Conservation (phyloP, 2,329 filamentous ascomycete species). For the Westerdykella ornata region DNA sequence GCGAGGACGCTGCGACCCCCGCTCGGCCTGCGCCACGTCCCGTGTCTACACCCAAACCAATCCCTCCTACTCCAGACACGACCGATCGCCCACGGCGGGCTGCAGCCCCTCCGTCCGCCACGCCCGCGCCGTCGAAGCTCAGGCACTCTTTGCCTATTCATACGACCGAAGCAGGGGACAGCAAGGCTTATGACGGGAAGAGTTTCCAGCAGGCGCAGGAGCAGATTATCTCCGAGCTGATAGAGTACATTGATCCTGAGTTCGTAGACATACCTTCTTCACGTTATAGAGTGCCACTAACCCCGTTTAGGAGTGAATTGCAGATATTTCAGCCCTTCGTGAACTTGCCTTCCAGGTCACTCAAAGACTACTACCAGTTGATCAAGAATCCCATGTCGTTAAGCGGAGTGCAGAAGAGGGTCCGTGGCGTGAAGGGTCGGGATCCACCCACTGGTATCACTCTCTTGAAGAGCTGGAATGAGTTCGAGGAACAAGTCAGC, state of each 20-base stretch:
- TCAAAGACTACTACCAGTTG: slow-evolving; percentile 81
- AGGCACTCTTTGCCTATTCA: slow-evolving; percentile 23
- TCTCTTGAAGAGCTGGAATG: slow-evolving; percentile 74
- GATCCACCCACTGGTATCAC: slow-evolving; percentile 54
- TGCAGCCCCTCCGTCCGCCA: slow-evolving; percentile 18
- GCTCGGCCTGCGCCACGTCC: slow-evolving; percentile 24
- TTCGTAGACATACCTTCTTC: slow-evolving; percentile 7
- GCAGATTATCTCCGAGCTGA: slow-evolving; percentile 69
- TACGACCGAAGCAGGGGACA: slow-evolving; percentile 15
- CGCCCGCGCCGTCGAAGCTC: slow-evolving; percentile 30
- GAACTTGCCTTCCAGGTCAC: slow-evolving; percentile 64
- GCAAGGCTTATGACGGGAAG: slow-evolving; percentile 59
- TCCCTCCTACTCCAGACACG: slow-evolving; percentile 16
- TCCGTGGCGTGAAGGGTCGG: slow-evolving; percentile 65
- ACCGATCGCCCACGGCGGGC: slow-evolving; percentile 27
- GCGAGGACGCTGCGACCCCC: slow-evolving; percentile 39
- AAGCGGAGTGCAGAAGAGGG: slow-evolving; percentile 67
- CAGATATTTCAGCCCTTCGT: slow-evolving; percentile 69
- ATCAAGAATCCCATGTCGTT: slow-evolving; percentile 77
- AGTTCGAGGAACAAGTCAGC: slow-evolving; percentile 72
- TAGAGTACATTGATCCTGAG: slow-evolving; percentile 55
- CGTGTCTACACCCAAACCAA: slow-evolving; percentile 19
- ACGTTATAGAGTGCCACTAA: neutral
- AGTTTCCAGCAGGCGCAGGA: slow-evolving; percentile 81
- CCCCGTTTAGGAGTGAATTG: slow-evolving; percentile 46